Evolutionary conservation across 2,329 filamentous ascomycete species (phyloP), one percentile per base, ranked within the genome.

Genomic region (Cyanodermella asteris): DNA sequence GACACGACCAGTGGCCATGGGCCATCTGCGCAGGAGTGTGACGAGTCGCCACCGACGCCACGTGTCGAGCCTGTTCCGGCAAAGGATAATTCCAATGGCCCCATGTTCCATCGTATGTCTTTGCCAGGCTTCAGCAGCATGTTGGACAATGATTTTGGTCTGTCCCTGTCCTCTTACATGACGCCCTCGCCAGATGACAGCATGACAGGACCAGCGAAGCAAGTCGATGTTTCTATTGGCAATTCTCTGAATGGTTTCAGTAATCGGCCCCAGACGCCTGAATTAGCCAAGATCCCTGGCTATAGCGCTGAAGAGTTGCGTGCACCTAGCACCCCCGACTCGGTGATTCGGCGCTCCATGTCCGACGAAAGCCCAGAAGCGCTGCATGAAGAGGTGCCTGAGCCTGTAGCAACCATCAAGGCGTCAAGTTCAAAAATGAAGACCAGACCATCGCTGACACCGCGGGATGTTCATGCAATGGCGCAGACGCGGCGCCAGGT

Each of bases 371-470:
- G 29, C 4, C 27, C 28, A 10, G 12, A 23, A 9, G 45, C 8
- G 8, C 47, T 36, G 6, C 64, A 67, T 0, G 67, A 69, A 2
- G 59, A 58, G 18, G 67, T 94, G 29, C 81, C 84, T 2, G 81
- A 91, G 38, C 66, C 70, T 23, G 54, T 78, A 23, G 80, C 84
- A 4, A 93, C 84, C 0, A 82, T 94, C 50, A 87, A 84, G 46
- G 75, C 81, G 6, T 71, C 75, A 13, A 77, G 80, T 6, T 78
- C 77, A 7, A 80, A 72, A 46, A 61, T 94, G 20, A 93, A 91
- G 57, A 87, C 82, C 1, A 66, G 84, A 17, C 69, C 80, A 10
- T 93, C 84, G 2, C 68, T 80, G 19, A 91, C 82, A 1, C 82
- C 81, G 2, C 72, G 78, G 1, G 84, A 94, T 45, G 52, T 84